Percentiles rank a stretch among this genome's conserved stretches.
These are phyloP conservation scores for Xylariales sp. DNA, from an alignment of 2,329 filamentous ascomycete genomes.

Conservation along the genomic window DNA sequence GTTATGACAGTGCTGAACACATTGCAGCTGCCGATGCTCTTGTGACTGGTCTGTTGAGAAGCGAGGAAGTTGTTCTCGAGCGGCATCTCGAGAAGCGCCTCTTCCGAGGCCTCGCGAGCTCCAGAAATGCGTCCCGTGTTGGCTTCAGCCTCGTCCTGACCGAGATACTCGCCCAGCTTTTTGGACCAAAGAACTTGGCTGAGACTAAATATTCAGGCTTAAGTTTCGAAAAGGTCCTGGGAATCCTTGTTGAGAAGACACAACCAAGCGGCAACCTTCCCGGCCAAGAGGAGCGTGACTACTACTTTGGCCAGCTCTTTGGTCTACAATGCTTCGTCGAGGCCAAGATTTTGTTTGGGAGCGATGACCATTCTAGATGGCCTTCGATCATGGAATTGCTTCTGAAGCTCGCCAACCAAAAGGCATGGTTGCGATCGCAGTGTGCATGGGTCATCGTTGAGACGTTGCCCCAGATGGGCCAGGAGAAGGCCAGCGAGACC, in stretches of 20 bases:
- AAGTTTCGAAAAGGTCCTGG: constrained; percentile 51
- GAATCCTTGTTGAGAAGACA: constrained; percentile 51
- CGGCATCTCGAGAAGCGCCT: constrained; percentile 64
- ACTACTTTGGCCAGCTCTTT: constrained; percentile 81
- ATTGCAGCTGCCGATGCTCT: constrained; percentile 56
- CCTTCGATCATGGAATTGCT: constrained; percentile 66
- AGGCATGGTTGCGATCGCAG: constrained; percentile 85
- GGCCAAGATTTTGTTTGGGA: constrained; percentile 66
- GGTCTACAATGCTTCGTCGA: constrained; percentile 83
- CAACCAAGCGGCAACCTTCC: constrained; percentile 48
- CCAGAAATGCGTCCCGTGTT: constrained; percentile 79
- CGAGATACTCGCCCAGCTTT: constrained; percentile 71
- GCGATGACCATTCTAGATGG: constrained; percentile 54
- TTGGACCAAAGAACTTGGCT: constrained; percentile 44
- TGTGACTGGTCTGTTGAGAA: constrained; percentile 49
- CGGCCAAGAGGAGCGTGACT: constrained; percentile 78
- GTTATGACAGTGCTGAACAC: constrained; percentile 52
- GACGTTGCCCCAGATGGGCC: constrained; percentile 58
- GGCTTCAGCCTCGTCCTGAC: constrained; percentile 88
- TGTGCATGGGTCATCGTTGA: constrained; percentile 80
- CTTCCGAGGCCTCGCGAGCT: constrained; percentile 84
- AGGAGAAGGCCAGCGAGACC: constrained; percentile 55
- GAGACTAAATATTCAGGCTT: constrained; percentile 45
- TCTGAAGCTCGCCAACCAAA: constrained; percentile 70
- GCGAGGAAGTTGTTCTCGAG: constrained; percentile 48